These are phyloP conservation scores for Phalaenopsis equestris DNA, from an alignment of 106 monocot genomes.

Conservation along the genomic window DNA sequence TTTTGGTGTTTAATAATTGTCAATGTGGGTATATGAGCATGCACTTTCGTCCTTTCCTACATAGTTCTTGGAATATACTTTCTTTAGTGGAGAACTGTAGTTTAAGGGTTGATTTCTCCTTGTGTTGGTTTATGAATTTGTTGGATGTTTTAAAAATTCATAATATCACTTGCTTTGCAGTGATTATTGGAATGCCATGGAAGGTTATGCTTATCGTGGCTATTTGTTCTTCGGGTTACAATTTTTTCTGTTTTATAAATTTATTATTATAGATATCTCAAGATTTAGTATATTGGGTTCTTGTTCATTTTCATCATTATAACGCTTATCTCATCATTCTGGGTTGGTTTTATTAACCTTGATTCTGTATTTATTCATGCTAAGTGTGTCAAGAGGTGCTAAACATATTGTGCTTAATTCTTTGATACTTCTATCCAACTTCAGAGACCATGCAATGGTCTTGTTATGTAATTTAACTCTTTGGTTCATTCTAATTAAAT, in stretches of 20 bases:
- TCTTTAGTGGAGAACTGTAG: neutral
- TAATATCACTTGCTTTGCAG: neutral
- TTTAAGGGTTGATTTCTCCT: neutral
- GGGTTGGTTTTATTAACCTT: too few species aligned
- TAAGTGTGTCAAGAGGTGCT: too few species aligned
- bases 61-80: neutral
- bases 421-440: too few species aligned
- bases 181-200: too few species aligned
- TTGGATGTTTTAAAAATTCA: neutral
- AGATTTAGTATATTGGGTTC: neutral
- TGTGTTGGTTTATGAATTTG: neutral
- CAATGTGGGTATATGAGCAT: neutral
- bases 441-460: too few species aligned
- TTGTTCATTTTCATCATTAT: neutral
- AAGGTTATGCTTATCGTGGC: too few species aligned
- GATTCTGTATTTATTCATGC: too few species aligned
- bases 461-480: too few species aligned
- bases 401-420: too few species aligned
- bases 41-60: neutral
- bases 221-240: neutral
- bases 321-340: too few species aligned
- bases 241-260: neutral
- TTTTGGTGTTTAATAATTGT: neutral
- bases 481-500: too few species aligned
- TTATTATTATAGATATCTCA: neutral